Evolutionary conservation across 2,329 filamentous ascomycete genomes (phyloP), one percentile per base, ranked within the genome.

Genomic region (Corinectria fuckeliana): DNA sequence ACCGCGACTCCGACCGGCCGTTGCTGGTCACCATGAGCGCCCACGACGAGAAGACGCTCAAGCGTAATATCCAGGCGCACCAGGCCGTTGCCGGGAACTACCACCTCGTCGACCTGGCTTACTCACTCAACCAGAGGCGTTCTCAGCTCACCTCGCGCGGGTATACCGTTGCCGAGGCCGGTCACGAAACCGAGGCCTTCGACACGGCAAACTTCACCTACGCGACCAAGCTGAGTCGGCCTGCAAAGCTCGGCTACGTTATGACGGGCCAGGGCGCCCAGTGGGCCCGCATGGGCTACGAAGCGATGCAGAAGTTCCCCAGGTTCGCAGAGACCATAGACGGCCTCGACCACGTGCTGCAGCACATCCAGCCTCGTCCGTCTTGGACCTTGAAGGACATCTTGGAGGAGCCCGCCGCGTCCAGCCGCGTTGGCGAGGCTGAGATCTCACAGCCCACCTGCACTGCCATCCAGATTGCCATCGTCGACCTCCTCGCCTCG

Each of bases 391-490:
- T 45, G 41, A 28, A 62, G 28, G 36, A 64, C 48, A 56, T 50
- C 4, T 55, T 55, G 14, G 54, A 53, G 21, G 66, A 58, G 5
- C 62, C 60, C 8, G 58, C 61, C 13, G 69, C 48, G 18, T 57
- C 32, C 25, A 64, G 57, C 20, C 50, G 21, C 16, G 26, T 53
- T 3, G 28, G 34, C 9, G 41, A 48, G 14, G 41, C 38, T 6
- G 16, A 42, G 14, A 16, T 32, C 63, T 53, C 42, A 42, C 75
- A 78, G 44, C 71, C 76, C 2, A 13, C 74, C 3, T 77, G 72
- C 53, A 78, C 75, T 8, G 74, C 75, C 2, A 21, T 78, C 1
- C 77, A 78, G 53, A 56, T 78, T 9, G 72, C 49, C 11, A 48
- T 77, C 2, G 62, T 77, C 0, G 67, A 71, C 11, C 53, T 76